Conservation (phyloP, 2,329 filamentous ascomycete genomes). For the Biscogniauxia mediterranea region DNA sequence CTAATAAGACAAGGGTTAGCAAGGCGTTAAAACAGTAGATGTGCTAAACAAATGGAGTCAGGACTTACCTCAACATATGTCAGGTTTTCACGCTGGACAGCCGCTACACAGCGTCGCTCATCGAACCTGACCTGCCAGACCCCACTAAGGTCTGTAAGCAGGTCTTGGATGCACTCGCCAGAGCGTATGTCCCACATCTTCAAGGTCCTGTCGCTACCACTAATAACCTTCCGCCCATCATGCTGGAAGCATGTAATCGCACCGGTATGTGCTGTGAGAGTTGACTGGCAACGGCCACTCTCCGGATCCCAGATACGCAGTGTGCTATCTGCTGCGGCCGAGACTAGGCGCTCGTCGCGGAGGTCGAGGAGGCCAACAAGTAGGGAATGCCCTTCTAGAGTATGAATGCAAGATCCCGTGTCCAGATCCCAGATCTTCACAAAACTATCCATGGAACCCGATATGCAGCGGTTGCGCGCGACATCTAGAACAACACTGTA, state of each 20-base stretch:
- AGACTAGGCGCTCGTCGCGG: conserved; percentile 85
- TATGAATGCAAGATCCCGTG: conserved; percentile 80
- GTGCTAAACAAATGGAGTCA: not conserved
- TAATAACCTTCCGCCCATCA: conserved; percentile 94
- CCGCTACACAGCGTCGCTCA: conserved; percentile 89
- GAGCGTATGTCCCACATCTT: conserved; percentile 99
- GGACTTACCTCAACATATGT: conserved; percentile 90
- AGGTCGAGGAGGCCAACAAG: conserved; percentile 91
- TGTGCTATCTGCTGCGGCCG: conserved; percentile 91
- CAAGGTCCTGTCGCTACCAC: conserved; percentile 88
- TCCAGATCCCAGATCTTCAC: conserved; percentile 98
- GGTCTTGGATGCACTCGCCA: conserved; percentile 87
- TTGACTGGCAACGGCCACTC: conserved; percentile 84
- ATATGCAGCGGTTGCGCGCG: conserved; percentile 90
- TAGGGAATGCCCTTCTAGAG: conserved; percentile 87
- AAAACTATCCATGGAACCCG: conserved; percentile 95
- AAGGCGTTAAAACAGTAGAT: not conserved
- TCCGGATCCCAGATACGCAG: conserved; percentile 97
- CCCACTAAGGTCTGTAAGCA: conserved; percentile 89
- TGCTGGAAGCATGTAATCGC: conserved; percentile 99
- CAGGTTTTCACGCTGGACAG: conserved; percentile 86
- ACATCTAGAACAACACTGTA: conserved; percentile 96
- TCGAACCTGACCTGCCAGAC: conserved; percentile 99
- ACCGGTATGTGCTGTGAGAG: conserved; percentile 88
- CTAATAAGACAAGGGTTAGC: conserved; percentile 50